Percentiles rank a stretch among this genome's conserved stretches.
Conservation (phyloP, 2,329 filamentous ascomycete genomes). For the Exophiala xenobiotica region DNA sequence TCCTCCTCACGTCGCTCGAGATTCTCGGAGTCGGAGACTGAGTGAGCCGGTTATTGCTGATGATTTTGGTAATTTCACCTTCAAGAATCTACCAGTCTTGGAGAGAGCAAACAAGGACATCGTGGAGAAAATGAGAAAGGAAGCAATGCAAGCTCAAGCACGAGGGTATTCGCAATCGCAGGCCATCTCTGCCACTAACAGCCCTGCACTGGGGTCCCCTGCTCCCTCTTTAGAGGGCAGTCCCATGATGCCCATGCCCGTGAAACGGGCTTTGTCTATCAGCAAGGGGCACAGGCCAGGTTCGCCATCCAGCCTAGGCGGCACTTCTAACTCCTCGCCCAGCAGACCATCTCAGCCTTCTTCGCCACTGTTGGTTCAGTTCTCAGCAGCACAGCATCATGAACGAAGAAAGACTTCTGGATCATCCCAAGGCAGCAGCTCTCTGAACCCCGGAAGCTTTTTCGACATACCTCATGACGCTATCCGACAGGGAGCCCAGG, state of each 20-base stretch:
- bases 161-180: constrained; percentile 49
- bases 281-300: constrained; percentile 80
- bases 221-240: constrained; percentile 77
- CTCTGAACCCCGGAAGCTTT: constrained; percentile 68
- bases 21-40: constrained; percentile 79
- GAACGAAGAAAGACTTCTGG: constrained; percentile 92
- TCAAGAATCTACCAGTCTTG: constrained; percentile 93
- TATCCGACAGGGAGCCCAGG: constrained; percentile 52
- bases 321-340: constrained; percentile 80
- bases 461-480: constrained; percentile 66
- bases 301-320: constrained; percentile 73
- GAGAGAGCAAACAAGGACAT: constrained; percentile 99
- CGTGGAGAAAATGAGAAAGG: constrained; percentile 90
- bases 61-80: constrained; percentile 94
- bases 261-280: constrained; percentile 80
- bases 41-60: constrained; percentile 87
- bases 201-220: constrained; percentile 52
- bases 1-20: constrained; percentile 82
- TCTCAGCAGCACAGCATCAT: constrained; percentile 77
- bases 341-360: constrained; percentile 81
- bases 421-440: constrained; percentile 66
- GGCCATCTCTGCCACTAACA: constrained; percentile 36
- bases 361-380: constrained; percentile 92
- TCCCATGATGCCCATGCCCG: constrained; percentile 73
- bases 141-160: constrained; percentile 73